These are phyloP conservation scores for Boletellus sp. DNA, from an alignment of 768 basidiomycete genomes.

Conservation along the genomic window DNA sequence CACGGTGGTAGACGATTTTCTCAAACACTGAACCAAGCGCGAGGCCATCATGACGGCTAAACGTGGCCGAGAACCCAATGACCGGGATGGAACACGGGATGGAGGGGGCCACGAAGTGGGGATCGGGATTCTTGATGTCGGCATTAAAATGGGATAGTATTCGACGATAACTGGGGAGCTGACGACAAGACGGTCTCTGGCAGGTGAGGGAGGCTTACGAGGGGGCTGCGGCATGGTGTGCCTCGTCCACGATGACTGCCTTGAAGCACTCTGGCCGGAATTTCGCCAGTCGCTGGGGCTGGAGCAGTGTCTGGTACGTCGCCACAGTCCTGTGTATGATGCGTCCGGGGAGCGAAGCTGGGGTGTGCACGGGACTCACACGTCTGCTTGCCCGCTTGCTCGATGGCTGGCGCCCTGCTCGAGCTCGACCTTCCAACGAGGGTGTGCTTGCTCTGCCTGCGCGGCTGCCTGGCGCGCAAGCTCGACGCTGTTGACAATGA, in stretches of 20 bases:
- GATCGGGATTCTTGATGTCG: conserved; percentile 55
- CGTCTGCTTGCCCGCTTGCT: conserved; percentile 79
- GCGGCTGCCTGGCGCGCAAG: conserved; percentile 82
- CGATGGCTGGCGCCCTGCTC: conserved; percentile 79
- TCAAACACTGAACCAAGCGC: conserved; percentile 88
- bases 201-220: conserved; percentile 53
- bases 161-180: conserved; percentile 59
- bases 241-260: conserved; percentile 86
- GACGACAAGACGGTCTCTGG: neutral
- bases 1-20: conserved; percentile 86
- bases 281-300: conserved; percentile 60
- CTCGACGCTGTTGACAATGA: conserved; percentile 88
- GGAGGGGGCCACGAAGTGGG: conserved; percentile 33
- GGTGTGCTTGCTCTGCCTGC: conserved; percentile 63
- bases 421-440: conserved; percentile 80
- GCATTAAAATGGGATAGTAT: conserved; percentile 82
- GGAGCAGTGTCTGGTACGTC: conserved; percentile 82
- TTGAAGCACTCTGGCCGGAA: conserved; percentile 67
- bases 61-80: conserved; percentile 94
- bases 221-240: conserved; percentile 91
- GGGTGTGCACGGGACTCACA: conserved; percentile 43
- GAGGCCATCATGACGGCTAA: conserved; percentile 86
- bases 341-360: neutral
- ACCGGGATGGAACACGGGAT: conserved; percentile 64
- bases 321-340: conserved; percentile 63